phyloP scores from a whole-genome alignment of 768 basidiomycete genomes.

The Amanita molliuscula region DNA sequence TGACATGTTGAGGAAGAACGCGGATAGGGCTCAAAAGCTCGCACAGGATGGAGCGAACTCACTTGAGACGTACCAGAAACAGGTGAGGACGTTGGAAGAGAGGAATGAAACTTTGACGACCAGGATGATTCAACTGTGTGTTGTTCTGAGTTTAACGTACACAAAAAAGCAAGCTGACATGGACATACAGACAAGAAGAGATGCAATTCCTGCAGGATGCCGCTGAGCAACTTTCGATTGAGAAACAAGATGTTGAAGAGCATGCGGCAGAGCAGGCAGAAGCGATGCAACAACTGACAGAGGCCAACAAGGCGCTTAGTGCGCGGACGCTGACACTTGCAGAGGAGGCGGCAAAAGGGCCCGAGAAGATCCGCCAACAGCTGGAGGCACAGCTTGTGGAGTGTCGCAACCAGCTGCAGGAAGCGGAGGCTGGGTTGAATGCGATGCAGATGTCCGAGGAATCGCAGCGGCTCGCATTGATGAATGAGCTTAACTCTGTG shows the following conservation, averaged over 20 bases:
- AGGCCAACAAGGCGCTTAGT: slow-evolving; percentile 71
- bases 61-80: slow-evolving; percentile 85
- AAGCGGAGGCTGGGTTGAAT: slow-evolving; percentile 60
- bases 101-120: slow-evolving; percentile 44
- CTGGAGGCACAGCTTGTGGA: slow-evolving; percentile 57
- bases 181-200: slow-evolving; percentile 50
- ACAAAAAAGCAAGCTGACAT: not conserved
- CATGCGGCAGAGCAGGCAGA: slow-evolving; percentile 66
- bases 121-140: slow-evolving; percentile 50
- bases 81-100: slow-evolving; percentile 73
- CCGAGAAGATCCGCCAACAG: slow-evolving; percentile 49
- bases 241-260: slow-evolving; percentile 63
- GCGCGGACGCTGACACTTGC: slow-evolving; percentile 63
- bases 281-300: slow-evolving; percentile 59
- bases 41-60: slow-evolving; percentile 73
- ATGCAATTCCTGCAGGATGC: slow-evolving; percentile 46
- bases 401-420: slow-evolving; percentile 47
- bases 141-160: slow-evolving; percentile 2
- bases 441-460: slow-evolving; percentile 64
- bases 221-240: slow-evolving; percentile 46
- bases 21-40: slow-evolving; percentile 84
- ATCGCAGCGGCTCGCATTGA: slow-evolving; percentile 68
- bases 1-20: slow-evolving; percentile 85
- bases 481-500: slow-evolving; percentile 82
- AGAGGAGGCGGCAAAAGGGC: slow-evolving; percentile 50